Evolutionary conservation across 306 rosid species (phyloP).

Genomic region (Delonix regia): DNA sequence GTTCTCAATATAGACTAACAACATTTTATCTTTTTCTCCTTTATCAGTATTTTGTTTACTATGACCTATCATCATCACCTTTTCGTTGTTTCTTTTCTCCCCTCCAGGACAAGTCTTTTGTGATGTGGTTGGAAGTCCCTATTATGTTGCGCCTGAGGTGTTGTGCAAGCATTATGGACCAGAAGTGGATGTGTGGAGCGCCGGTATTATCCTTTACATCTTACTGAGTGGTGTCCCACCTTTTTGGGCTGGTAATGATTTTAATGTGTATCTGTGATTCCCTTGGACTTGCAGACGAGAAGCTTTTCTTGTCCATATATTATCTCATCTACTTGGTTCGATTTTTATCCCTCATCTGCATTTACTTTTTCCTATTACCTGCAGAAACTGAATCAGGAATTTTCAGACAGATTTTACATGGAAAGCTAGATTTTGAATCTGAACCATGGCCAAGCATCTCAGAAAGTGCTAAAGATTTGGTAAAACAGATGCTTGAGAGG

Average conservation of each 20-base stretch:
- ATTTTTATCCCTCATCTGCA: slow-evolving; percentile 24
- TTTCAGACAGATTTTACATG: slow-evolving; percentile 76
- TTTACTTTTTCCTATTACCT: slow-evolving; percentile 30
- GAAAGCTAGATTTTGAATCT: slow-evolving; percentile 73
- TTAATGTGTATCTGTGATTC: slow-evolving; percentile 22
- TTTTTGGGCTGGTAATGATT: slow-evolving; percentile 86
- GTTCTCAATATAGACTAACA: neutral
- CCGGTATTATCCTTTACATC: slow-evolving; percentile 83
- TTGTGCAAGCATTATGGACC: slow-evolving; percentile 80
- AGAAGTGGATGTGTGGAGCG: slow-evolving; percentile 91
- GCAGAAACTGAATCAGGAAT: slow-evolving; percentile 84
- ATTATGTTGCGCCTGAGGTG: slow-evolving; percentile 92
- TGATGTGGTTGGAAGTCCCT: slow-evolving; percentile 88
- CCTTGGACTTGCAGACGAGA: slow-evolving; percentile 17
- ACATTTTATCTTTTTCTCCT: neutral
- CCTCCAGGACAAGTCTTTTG: slow-evolving; percentile 65
- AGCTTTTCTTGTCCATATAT: slow-evolving; percentile 4
- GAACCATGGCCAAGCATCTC: slow-evolving; percentile 95
- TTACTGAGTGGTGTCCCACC: slow-evolving; percentile 87
- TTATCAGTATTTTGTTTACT: neutral
- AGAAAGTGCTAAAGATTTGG: slow-evolving; percentile 81
- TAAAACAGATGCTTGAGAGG: slow-evolving; percentile 70
- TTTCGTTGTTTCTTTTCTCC: slow-evolving; percentile 31
- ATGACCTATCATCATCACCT: neutral
- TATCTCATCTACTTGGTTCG: neutral